Percentiles rank a stretch among this genome's conserved stretches.
These are phyloP conservation scores for Maudiozyma humilis DNA, from an alignment of 1,139 yeast species.

Conservation along the genomic window DNA sequence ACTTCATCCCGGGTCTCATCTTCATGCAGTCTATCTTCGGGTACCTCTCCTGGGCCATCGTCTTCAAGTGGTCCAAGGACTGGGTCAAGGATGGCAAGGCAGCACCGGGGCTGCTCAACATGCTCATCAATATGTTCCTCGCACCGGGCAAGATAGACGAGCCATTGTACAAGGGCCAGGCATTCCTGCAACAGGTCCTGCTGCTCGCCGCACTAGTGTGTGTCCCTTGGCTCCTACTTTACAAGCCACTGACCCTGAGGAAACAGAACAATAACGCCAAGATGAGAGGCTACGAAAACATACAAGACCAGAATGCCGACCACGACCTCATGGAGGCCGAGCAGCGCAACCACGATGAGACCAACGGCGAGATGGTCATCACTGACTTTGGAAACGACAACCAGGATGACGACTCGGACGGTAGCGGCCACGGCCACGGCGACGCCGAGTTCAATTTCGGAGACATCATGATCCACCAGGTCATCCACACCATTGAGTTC, in stretches of 20 bases:
- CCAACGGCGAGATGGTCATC: constrained; percentile 14
- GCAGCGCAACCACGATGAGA: constrained; percentile 18
- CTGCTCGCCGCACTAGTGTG: constrained; percentile 56
- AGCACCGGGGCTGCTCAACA: constrained; percentile 74
- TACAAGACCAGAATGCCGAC: constrained; percentile 36
- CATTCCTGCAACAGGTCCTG: constrained; percentile 50
- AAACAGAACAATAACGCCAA: constrained; percentile 22
- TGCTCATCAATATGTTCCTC: constrained; percentile 75
- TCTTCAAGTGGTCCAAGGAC: constrained; percentile 72
- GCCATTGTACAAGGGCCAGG: constrained; percentile 56
- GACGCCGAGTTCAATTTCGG: constrained; percentile 53
- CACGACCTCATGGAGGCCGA: constrained; percentile 28
- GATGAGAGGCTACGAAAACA: constrained; percentile 24
- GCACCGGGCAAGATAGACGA: constrained; percentile 69
- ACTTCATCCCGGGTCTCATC: constrained; percentile 68
- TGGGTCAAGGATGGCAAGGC: constrained; percentile 63
- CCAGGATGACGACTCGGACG: constrained; percentile 19
- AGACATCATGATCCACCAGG: constrained; percentile 71
- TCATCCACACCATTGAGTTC: constrained; percentile 71
- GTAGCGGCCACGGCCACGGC: constrained; percentile 32
- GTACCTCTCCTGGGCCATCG: constrained; percentile 59
- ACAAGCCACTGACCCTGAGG: constrained; percentile 52
- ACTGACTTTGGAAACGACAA: constrained; percentile 26
- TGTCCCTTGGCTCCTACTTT: constrained; percentile 67
- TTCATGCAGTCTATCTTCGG: constrained; percentile 84